phyloP scores from a whole-genome alignment of 2,329 filamentous ascomycete genomes.

The Pyrenophora tritici-repentis region DNA sequence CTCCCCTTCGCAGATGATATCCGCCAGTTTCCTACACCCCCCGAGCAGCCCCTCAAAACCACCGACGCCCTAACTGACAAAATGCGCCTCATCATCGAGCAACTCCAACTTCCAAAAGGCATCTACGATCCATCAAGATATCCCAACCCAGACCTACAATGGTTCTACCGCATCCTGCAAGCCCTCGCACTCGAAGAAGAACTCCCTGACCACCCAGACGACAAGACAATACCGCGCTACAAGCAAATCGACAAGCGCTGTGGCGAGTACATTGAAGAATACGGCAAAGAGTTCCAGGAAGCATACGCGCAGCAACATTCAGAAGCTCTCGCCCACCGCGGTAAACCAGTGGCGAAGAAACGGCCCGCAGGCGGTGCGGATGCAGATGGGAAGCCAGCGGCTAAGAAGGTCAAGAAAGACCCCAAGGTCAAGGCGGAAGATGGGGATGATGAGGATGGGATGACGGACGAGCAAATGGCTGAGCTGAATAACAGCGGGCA shows the following conservation, averaged over 20 bases:
- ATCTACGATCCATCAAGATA: constrained; percentile 85
- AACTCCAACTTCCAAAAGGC: constrained; percentile 84
- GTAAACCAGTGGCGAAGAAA: constrained; percentile 51
- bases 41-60: constrained; percentile 49
- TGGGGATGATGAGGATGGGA: constrained; percentile 27
- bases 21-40: constrained; percentile 70
- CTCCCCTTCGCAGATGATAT: constrained; percentile 91
- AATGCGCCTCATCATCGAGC: constrained; percentile 82
- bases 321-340: constrained; percentile 49
- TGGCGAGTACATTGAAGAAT: constrained; percentile 77
- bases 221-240: constrained; percentile 83
- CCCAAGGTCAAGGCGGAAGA: constrained; percentile 28
- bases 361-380: constrained; percentile 35
- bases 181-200: constrained; percentile 91
- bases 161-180: constrained; percentile 96
- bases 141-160: constrained; percentile 90
- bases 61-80: constrained; percentile 75
- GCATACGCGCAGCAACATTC: constrained; percentile 54
- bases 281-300: constrained; percentile 70
- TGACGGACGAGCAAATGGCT: constrained; percentile 54
- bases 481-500: constrained; percentile 50
- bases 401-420: constrained; percentile 38
- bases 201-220: constrained; percentile 72
- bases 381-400: constrained; percentile 22
- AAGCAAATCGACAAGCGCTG: constrained; percentile 85